phyloP scores from a whole-genome alignment of 495 filamentous ascomycete genomes.

The Podospora sp. region DNA sequence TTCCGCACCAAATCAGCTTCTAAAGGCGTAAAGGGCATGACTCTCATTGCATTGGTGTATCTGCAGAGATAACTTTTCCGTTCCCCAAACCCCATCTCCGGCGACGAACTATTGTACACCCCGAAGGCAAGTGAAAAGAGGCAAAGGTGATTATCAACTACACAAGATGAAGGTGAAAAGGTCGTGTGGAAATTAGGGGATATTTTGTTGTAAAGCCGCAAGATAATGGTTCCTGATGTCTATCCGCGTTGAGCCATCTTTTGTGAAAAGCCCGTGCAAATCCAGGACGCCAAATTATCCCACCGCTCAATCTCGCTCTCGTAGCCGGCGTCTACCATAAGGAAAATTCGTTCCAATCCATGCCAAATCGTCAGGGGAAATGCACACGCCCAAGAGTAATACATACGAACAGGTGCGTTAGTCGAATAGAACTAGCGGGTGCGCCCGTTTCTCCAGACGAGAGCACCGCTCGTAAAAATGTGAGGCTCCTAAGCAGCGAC shows the following conservation, averaged over 20 bases:
- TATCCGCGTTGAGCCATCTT: constrained; percentile 32
- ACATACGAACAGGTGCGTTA: constrained; percentile 35
- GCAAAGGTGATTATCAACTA: constrained; percentile 32
- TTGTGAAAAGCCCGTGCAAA: constrained; percentile 31
- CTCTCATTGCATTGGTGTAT: constrained; percentile 13
- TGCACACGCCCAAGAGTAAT: constrained; percentile 40
- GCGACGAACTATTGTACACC: constrained; percentile 44
- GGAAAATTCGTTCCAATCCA: constrained; percentile 36
- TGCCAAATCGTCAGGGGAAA: constrained; percentile 39
- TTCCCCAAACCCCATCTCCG: constrained; percentile 39
- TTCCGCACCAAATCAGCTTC: neutral
- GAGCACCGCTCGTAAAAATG: constrained; percentile 33
- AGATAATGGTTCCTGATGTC: constrained; percentile 38
- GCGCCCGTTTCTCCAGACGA: constrained; percentile 30
- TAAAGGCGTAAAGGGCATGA: constrained; percentile 10
- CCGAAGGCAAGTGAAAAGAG: constrained; percentile 40
- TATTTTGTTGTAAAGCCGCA: constrained; percentile 35
- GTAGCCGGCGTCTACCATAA: constrained; percentile 33
- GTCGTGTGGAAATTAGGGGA: constrained; percentile 39
- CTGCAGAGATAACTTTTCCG: constrained; percentile 38
- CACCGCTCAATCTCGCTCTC: constrained; percentile 35
- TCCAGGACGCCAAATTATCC: constrained; percentile 41
- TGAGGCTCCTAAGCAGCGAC: constrained; percentile 29
- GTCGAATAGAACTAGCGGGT: constrained; percentile 35
- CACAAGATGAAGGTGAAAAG: constrained; percentile 33